Percentiles rank a stretch among this genome's conserved stretches.
Evolutionary conservation across 1,284 basidiomycete genomes (phyloP).

Genomic region (Binderoboletus segoi): DNA sequence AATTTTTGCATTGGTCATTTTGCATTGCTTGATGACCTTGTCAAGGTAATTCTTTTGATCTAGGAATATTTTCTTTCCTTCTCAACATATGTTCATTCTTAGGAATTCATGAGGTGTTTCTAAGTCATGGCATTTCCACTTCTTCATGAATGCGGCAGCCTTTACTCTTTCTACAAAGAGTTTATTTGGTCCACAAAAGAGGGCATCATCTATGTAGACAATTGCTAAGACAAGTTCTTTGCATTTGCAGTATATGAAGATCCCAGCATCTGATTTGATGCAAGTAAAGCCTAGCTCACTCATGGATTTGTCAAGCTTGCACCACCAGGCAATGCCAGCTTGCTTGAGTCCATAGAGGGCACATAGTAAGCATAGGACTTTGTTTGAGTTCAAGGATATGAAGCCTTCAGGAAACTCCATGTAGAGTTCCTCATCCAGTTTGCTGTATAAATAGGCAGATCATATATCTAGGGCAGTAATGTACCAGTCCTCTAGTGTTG

Average conservation of each 20-base stretch:
- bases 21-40: not conserved
- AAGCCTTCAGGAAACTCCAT: not conserved
- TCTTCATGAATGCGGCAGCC: not conserved
- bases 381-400: not conserved
- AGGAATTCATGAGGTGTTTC: not conserved
- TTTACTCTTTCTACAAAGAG: not conserved
- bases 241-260: not conserved
- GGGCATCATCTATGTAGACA: not conserved
- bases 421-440: not conserved
- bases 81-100: not conserved
- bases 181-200: not conserved
- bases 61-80: not conserved
- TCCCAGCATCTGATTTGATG: not conserved
- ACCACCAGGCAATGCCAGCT: not conserved
- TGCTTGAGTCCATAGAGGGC: conserved; percentile 4
- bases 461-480: not conserved
- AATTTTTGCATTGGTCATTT: not conserved
- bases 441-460: not conserved
- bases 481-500: not conserved
- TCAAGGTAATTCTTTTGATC: conserved; percentile 1
- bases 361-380: not conserved
- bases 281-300: too few species aligned
- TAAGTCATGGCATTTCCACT: not conserved
- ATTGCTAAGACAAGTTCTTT: not conserved
- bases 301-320: not conserved